Evolutionary conservation across 1,284 basidiomycete genomes (phyloP), one percentile per base, ranked within the genome.

Genomic region (Heliocybe sulcata): DNA sequence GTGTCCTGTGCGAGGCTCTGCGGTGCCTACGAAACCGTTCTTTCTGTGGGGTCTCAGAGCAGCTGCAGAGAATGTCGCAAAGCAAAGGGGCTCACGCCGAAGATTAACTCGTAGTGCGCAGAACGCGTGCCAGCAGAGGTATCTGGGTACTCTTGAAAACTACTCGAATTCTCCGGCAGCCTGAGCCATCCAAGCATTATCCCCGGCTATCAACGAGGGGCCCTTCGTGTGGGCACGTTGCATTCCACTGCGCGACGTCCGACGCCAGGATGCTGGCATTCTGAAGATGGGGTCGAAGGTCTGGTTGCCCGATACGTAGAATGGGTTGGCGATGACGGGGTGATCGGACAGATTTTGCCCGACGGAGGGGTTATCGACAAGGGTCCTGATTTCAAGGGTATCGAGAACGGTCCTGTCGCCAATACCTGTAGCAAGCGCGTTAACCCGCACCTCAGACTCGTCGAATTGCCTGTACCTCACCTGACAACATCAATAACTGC

Each of bases 301-400:
- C 31, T 63, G 53, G 1, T 62, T 66, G 4, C 62, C 56, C 54
- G 71, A 71, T n/a, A 71, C 68, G 14, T 56, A 45, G 58, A 63
- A 76, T 10, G 58, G 54, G 53, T 63, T 63, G 9, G 56, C 38
- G 12, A 72, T 53, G 14, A 65, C 56, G 1, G 67, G 57, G 48
- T 77, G 74, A 54, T 74, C 74, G 27, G 64, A 62, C 22, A 80
- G 62, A 58, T 79, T 78, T 60, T 74, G 67, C 12, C 78, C 77
- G 31, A 77, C 75, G 53, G 66, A 63, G 4, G 71, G 70, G n/a
- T 53, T 57, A 58, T 69, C 56, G 4, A 71, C 57, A 8, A 73
- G 59, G 1, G 67, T 54, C 1, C 58, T 56, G 54, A 71, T 67
- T 20, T 67, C 66, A 12, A 65, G 60, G 11, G 55, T 54, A 33